These are phyloP conservation scores for Saccharomycopsis sp. DNA, from an alignment of 805 yeast species.

Conservation along the genomic window DNA sequence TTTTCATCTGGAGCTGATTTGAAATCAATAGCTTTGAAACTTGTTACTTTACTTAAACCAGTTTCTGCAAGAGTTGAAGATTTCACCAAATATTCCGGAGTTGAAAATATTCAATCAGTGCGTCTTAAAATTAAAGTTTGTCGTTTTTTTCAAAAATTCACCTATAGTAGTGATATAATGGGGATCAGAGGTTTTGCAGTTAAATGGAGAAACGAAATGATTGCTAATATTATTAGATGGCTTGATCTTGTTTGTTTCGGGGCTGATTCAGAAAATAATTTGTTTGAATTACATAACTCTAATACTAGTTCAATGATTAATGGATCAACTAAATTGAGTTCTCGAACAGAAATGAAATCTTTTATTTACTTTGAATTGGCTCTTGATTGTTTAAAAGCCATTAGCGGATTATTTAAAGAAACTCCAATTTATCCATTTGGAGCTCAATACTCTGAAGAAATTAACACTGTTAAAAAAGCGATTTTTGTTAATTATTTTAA, in stretches of 20 bases:
- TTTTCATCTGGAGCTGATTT: conserved; percentile 6
- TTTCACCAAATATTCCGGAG: too few relatives aligned
- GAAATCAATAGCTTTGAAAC: conserved; percentile 7
- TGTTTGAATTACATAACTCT: too few relatives aligned
- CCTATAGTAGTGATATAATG: conserved; percentile 6
- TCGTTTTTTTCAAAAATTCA: conserved; percentile 10
- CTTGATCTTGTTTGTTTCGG: conserved; percentile 15
- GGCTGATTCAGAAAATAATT: conserved; percentile 2
- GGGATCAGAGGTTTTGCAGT: conserved; percentile 7
- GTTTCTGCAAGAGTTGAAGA: not conserved
- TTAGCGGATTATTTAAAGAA: conserved; percentile 10
- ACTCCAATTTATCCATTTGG: conserved; percentile 11
- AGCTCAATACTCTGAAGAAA: conserved; percentile 12
- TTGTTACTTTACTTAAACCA: conserved; percentile 7
- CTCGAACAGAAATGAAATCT: conserved; percentile 6
- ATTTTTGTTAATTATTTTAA: conserved; percentile 38
- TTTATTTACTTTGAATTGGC: conserved; percentile 13
- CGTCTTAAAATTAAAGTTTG: conserved; percentile 13
- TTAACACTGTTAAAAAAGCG: conserved; percentile 26
- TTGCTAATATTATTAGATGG: conserved; percentile 5
- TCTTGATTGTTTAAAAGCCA: conserved; percentile 13
- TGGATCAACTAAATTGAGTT: not conserved
- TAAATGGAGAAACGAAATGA: conserved; percentile 10
- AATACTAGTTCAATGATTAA: too few relatives aligned
- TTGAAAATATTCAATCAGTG: not conserved